phyloP scores from a whole-genome alignment of 106 monocot genomes.

The Dactylorhiza incarnata region DNA sequence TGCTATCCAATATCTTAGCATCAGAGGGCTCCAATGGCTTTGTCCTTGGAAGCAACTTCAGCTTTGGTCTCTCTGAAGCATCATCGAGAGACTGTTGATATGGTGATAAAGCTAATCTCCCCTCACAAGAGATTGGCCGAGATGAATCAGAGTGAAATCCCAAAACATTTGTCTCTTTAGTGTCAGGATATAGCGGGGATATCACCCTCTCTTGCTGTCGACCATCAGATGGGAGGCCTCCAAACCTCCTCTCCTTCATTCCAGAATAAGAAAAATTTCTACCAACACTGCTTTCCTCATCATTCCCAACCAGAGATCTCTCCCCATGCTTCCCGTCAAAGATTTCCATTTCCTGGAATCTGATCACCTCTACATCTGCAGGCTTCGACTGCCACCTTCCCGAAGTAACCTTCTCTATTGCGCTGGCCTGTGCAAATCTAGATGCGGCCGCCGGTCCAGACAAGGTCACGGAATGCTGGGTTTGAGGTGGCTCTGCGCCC shows the following conservation, averaged over 20 bases:
- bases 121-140: slow-evolving; percentile 34
- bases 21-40: slow-evolving; percentile 37
- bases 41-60: slow-evolving; percentile 47
- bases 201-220: slow-evolving; percentile 14
- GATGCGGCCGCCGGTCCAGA: slow-evolving; percentile 23
- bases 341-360: slow-evolving; percentile 13
- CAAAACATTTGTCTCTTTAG: slow-evolving; percentile 20
- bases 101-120: slow-evolving; percentile 17
- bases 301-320: slow-evolving; percentile 13
- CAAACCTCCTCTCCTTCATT: slow-evolving; percentile 5
- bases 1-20: slow-evolving; percentile 1
- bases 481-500: background rate
- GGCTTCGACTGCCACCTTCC: slow-evolving; percentile 71
- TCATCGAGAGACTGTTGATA: slow-evolving; percentile 19
- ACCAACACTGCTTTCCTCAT: slow-evolving; percentile 5
- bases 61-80: slow-evolving; percentile 39
- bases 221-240: background rate
- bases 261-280: slow-evolving; percentile 7
- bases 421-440: slow-evolving; percentile 87
- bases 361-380: slow-evolving; percentile 27
- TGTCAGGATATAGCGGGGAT: slow-evolving; percentile 20
- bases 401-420: slow-evolving; percentile 78
- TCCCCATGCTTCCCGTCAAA: slow-evolving; percentile 14
- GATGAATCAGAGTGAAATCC: slow-evolving; percentile 11
- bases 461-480: background rate